Evolutionary conservation across 1,284 basidiomycete species (phyloP), one percentile per base, ranked within the genome.

Genomic region (Papiliotrema laurentii): DNA sequence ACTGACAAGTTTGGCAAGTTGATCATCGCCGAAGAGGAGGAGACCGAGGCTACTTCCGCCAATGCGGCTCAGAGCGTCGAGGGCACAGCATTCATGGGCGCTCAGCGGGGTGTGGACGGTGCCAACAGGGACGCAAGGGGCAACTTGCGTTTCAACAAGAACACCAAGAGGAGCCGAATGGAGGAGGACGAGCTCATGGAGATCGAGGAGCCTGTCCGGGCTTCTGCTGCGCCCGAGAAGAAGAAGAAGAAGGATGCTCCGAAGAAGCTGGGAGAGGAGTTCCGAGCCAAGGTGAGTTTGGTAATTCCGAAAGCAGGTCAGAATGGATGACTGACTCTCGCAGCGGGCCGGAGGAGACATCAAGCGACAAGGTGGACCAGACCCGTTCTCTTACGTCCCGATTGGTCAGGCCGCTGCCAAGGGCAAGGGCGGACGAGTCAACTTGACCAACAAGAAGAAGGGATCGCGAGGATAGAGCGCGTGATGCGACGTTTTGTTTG

Each of bases 91-190:
- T 98, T 94, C 73, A 81, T 82, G 49, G 88, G 94, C 69, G 82
- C 80, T 47, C 70, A 91, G 85, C 84, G 10, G 87, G 55, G 61
- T 30, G 83, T 83, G 25, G 94, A 97, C 66, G 96, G 94, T 5
- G 89, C 91, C 73, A 85, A 82, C 1, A 83, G 90, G 27, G 88
- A 88, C 30, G 78, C 83, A 1, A 83, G 83, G 53, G 96, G 96
- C 18, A 83, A 82, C 31, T 76, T 97, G 67, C 94, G 91, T 74
- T 96, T 97, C 76, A 90, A 97, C 77, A 97, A 97, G 76, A 89
- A 97, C 66, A 94, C 89, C 24, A 94, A 93, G 75, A 88, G 91
- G 64, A 81, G 87, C 50, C 75, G 91, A 53, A 79, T 85, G 46
- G 80, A 81, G 33, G 78, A 84, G 57, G 53, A 60, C 31, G 57